Evolutionary conservation across 176 grass and related monocot genomes (phyloP).

Genomic region (Themeda triandra): DNA sequence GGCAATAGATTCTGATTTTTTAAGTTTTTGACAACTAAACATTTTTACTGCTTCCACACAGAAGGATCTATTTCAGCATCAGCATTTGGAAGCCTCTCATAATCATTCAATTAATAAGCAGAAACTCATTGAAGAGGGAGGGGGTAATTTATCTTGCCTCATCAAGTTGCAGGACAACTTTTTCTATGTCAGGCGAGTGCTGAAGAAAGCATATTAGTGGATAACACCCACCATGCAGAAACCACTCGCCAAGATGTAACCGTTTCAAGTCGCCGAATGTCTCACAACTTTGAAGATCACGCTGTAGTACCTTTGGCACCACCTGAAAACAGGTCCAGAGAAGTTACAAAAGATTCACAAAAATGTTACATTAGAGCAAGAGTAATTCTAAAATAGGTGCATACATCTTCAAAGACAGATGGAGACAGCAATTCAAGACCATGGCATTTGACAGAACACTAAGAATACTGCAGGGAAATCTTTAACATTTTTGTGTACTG

Average conservation of each 20-base stretch:
- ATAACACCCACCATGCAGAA: slow-evolving; percentile 9
- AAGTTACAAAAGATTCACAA: neutral
- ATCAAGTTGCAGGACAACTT: neutral
- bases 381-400: no score
- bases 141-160: neutral
- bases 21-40: slow-evolving; percentile 21
- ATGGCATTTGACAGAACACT: no score
- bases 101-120: neutral
- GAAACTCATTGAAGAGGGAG: neutral
- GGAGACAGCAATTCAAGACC: no score
- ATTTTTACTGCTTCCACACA: neutral
- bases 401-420: no score
- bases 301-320: slow-evolving; percentile 4
- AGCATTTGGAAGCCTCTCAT: neutral
- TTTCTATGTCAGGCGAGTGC: slow-evolving; percentile 12
- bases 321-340: neutral
- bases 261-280: slow-evolving; percentile 4
- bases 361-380: neutral
- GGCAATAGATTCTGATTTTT: slow-evolving; percentile 4
- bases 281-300: slow-evolving; percentile 13
- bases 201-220: slow-evolving; percentile 14
- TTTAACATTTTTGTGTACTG: no score
- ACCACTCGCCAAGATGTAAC: neutral
- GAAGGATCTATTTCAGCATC: neutral
- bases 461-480: no score